phyloP scores from a whole-genome alignment of 306 rosid genomes.

The Pueraria montana region DNA sequence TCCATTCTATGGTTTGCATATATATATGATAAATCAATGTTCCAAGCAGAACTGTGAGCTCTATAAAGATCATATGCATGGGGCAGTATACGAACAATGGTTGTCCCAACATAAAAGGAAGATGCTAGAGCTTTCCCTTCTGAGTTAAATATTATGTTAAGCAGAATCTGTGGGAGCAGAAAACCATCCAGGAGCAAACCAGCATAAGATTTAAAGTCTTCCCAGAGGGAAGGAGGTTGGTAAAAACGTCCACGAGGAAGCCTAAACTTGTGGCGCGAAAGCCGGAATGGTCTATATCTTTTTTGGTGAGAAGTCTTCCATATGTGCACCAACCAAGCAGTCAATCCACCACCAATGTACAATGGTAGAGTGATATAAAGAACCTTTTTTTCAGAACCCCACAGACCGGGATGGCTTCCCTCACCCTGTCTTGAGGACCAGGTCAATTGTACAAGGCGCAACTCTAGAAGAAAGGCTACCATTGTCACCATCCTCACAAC shows the following conservation, averaged over 20 bases:
- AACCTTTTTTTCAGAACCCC: constrained; percentile 78
- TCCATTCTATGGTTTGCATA: constrained; percentile 81
- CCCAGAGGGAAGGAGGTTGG: constrained; percentile 69
- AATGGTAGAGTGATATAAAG: constrained; percentile 67
- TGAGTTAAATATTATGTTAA: constrained; percentile 63
- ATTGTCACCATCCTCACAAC: constrained; percentile 78
- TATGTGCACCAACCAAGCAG: constrained; percentile 62
- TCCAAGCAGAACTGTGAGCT: constrained; percentile 66
- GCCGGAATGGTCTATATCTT: constrained; percentile 45
- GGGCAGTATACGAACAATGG: constrained; percentile 78
- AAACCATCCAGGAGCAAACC: constrained; percentile 82
- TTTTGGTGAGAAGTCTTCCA: constrained; percentile 57
- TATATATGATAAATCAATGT: constrained; percentile 70
- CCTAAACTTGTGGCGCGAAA: constrained; percentile 55
- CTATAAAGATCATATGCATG: constrained; percentile 93
- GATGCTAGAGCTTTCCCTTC: constrained; percentile 64
- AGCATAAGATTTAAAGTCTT: constrained; percentile 71
- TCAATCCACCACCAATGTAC: constrained; percentile 69
- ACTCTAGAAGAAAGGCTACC: constrained; percentile 82
- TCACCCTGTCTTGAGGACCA: constrained; percentile 77
- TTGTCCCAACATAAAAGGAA: constrained; percentile 73
- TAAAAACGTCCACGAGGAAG: constrained; percentile 41
- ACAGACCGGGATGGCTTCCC: constrained; percentile 55
- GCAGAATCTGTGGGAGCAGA: constrained; percentile 80
- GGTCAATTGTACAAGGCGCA: constrained; percentile 80